phyloP scores from a whole-genome alignment of 306 rosid genomes.

The Gastrolobium villosum region DNA sequence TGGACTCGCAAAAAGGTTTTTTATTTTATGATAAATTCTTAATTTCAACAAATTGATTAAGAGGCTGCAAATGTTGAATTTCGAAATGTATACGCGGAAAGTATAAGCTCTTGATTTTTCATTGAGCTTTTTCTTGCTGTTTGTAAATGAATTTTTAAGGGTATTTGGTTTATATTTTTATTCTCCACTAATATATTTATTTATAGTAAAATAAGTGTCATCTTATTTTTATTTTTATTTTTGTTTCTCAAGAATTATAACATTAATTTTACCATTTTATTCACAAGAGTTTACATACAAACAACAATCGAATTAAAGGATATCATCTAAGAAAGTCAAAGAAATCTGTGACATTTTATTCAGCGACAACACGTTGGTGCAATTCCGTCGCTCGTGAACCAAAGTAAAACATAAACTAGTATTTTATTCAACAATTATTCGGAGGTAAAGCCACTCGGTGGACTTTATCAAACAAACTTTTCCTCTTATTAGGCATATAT shows the following conservation, averaged over 20 bases:
- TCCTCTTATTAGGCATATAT: background rate
- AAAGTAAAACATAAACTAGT: background rate
- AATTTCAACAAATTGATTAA: background rate
- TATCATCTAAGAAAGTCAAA: slow-evolving; percentile 1
- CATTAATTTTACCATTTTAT: too few species aligned
- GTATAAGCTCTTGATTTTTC: background rate
- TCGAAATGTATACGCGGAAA: background rate
- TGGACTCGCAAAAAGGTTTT: too few species aligned
- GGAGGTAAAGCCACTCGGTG: background rate
- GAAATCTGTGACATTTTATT: background rate
- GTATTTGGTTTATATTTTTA: too few species aligned
- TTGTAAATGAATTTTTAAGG: background rate
- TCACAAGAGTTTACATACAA: too few species aligned
- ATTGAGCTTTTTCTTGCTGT: background rate
- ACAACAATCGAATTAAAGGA: too few species aligned
- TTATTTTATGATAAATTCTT: background rate
- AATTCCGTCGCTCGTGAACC: background rate
- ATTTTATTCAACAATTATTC: background rate
- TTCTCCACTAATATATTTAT: too few species aligned
- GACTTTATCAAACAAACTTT: background rate
- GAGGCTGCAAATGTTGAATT: slow-evolving; percentile 18
- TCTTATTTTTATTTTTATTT: too few species aligned
- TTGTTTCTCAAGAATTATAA: background rate
- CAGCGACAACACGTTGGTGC: slow-evolving; percentile 16
- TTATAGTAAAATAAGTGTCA: too few species aligned